A percentile compares a stretch with the other conserved stretches of the same genome.
Conservation (phyloP, 495 filamentous ascomycete genomes). For the Penicillium dipodomyicola region DNA sequence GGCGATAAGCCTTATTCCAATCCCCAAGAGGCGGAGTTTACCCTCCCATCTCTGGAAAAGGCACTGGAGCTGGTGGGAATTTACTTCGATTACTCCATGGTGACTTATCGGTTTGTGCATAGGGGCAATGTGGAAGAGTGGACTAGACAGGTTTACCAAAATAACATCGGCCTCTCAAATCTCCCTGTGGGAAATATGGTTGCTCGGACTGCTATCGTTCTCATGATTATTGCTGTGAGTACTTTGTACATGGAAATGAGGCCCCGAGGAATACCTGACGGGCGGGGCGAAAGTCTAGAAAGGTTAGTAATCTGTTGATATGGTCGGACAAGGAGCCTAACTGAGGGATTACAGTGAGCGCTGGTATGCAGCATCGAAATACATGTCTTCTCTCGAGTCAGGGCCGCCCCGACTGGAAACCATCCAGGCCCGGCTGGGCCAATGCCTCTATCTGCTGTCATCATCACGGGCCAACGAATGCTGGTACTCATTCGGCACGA, state of each 20-base stretch:
- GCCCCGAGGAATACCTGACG: conserved; percentile 20
- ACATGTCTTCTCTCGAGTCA: conserved; percentile 42
- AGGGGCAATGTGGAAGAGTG: conserved; percentile 41
- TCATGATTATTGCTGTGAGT: conserved; percentile 45
- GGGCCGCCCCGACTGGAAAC: conserved; percentile 46
- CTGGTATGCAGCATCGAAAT: conserved; percentile 46
- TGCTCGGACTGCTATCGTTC: conserved; percentile 43
- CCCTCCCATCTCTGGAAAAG: conserved; percentile 36
- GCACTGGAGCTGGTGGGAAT: conserved; percentile 37
- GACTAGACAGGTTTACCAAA: conserved; percentile 40
- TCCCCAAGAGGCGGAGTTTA: conserved; percentile 30
- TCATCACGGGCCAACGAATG: conserved; percentile 51
- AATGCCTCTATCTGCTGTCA: conserved; percentile 45
- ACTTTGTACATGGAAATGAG: conserved; percentile 37
- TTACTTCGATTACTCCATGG: conserved; percentile 50
- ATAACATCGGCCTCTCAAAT: conserved; percentile 36
- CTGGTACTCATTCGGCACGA: conserved; percentile 50
- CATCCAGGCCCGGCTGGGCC: conserved; percentile 44
- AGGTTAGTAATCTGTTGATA: conserved; percentile 26
- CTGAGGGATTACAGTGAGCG: conserved; percentile 28
- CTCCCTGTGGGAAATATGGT: conserved; percentile 37
- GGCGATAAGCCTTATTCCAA: conserved; percentile 44
- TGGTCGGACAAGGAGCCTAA: not conserved
- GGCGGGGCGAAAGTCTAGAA: conserved; percentile 35
- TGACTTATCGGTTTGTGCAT: conserved; percentile 48